These are phyloP conservation scores for Lactifluus hygrophoroides DNA, from an alignment of 768 basidiomycete species.

Conservation along the genomic window DNA sequence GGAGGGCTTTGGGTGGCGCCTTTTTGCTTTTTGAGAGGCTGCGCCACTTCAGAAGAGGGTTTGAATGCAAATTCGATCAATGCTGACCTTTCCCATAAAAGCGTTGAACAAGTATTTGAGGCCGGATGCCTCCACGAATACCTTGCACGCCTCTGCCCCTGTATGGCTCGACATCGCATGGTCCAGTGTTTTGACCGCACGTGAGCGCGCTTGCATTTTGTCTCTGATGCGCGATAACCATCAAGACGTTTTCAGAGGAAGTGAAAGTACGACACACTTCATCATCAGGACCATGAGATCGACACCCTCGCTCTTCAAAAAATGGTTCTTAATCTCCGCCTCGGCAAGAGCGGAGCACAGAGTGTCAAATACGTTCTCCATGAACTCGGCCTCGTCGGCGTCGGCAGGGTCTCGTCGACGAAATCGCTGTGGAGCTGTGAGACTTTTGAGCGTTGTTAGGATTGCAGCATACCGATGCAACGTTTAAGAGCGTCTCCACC, in stretches of 20 bases:
- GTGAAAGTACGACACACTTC: constrained; percentile 49
- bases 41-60: constrained; percentile 4
- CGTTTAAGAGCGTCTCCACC: constrained; percentile 65
- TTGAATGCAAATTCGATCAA: constrained; percentile 14
- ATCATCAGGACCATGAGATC: constrained; percentile 98
- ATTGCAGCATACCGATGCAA: constrained; percentile 58
- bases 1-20: constrained; percentile 36
- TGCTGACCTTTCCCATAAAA: constrained; percentile 87
- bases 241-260: constrained; percentile 1
- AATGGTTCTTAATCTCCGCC: constrained; percentile 66
- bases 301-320: constrained; percentile 86
- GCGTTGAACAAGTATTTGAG: constrained; percentile 85
- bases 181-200: constrained; percentile 86
- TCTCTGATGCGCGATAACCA: constrained; percentile 41
- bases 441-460: constrained; percentile 12
- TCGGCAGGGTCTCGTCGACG: constrained; percentile 76
- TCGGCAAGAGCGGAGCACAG: constrained; percentile 83
- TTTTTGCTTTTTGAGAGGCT: constrained; percentile 57
- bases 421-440: constrained; percentile 54
- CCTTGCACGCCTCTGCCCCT: constrained; percentile 63
- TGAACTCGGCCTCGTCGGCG: constrained; percentile 90
- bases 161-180: constrained; percentile 78
- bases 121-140: constrained; percentile 81
- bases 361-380: constrained; percentile 93
- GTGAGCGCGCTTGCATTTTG: constrained; percentile 69